Percentiles rank a stretch among this genome's conserved stretches.
phyloP scores from a whole-genome alignment of 495 filamentous ascomycete genomes.

The Xylaria flabelliformis region DNA sequence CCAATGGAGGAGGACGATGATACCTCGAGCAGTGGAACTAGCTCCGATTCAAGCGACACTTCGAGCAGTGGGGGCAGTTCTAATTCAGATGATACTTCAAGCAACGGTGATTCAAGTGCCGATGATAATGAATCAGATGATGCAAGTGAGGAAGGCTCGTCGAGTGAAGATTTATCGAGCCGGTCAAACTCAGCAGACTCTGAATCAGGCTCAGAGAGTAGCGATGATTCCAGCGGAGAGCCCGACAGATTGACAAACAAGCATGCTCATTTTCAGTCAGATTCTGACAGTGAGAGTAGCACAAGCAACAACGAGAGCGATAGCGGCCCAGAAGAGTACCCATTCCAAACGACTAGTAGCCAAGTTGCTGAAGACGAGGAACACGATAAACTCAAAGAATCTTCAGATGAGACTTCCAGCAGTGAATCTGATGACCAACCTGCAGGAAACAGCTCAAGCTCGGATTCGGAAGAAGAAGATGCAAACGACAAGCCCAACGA shows the following conservation, averaged over 20 bases:
- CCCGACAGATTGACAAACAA: slow-evolving; percentile 2
- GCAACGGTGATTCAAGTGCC: background rate
- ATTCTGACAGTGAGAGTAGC: slow-evolving; percentile 27
- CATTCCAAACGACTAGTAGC: background rate
- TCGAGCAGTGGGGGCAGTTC: slow-evolving; percentile 19
- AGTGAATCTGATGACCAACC: background rate
- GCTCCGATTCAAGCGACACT: slow-evolving; percentile 28
- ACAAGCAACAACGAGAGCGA: slow-evolving; percentile 27
- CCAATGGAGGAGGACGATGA: slow-evolving; percentile 43
- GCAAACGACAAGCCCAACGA: background rate
- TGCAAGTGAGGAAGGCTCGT: slow-evolving; percentile 23
- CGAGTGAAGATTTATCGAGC: slow-evolving; percentile 1
- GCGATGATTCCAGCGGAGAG: slow-evolving; percentile 18
- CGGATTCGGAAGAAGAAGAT: slow-evolving; percentile 21
- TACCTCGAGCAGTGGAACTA: slow-evolving; percentile 32
- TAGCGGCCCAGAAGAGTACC: slow-evolving; percentile 35
- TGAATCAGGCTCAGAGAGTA: slow-evolving; percentile 36
- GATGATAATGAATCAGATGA: slow-evolving; percentile 20
- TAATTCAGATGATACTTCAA: slow-evolving; percentile 23
- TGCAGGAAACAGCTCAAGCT: slow-evolving; percentile 5
- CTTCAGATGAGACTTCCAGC: slow-evolving; percentile 13
- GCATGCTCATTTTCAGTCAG: slow-evolving; percentile 23
- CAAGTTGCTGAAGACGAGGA: background rate
- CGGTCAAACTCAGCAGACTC: slow-evolving; percentile 28
- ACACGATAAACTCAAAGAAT: background rate